phyloP scores from a whole-genome alignment of 2,329 filamentous ascomycete genomes.

The Fusarium napiforme region DNA sequence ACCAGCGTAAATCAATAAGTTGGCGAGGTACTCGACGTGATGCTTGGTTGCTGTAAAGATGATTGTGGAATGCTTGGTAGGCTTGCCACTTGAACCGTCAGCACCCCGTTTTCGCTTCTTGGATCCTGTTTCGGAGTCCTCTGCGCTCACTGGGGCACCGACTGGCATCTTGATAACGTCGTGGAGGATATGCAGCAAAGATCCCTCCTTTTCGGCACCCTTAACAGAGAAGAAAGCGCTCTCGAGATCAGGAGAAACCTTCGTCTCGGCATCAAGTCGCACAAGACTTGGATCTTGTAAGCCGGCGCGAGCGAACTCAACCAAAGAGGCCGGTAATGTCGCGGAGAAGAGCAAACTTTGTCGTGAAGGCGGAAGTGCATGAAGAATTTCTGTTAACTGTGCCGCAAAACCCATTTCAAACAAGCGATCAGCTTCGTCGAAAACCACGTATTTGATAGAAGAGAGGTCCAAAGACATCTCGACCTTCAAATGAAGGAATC shows the following conservation, averaged over 20 bases:
- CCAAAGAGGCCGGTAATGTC: conserved; percentile 90
- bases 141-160: conserved; percentile 67
- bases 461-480: conserved; percentile 95
- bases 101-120: conserved; percentile 79
- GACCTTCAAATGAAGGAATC: conserved; percentile 95
- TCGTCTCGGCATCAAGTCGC: conserved; percentile 91
- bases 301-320: conserved; percentile 94
- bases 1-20: conserved; percentile 80
- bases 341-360: conserved; percentile 97
- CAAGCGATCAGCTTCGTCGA: conserved; percentile 94
- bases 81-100: conserved; percentile 68
- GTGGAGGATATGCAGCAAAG: conserved; percentile 86
- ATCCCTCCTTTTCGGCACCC: conserved; percentile 91
- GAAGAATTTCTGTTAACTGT: conserved; percentile 91
- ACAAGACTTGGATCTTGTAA: conserved; percentile 92
- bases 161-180: conserved; percentile 92
- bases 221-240: conserved; percentile 96
- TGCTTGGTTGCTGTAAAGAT: conserved; percentile 96
- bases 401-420: conserved; percentile 99
- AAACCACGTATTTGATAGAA: conserved; percentile 92
- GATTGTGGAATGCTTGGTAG: conserved; percentile 92
- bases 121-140: conserved; percentile 55
- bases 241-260: conserved; percentile 95
- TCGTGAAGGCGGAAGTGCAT: conserved; percentile 83
- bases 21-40: conserved; percentile 92